Conservation (phyloP, 176 grass and related monocot species). For the Musa schizocarpa region DNA sequence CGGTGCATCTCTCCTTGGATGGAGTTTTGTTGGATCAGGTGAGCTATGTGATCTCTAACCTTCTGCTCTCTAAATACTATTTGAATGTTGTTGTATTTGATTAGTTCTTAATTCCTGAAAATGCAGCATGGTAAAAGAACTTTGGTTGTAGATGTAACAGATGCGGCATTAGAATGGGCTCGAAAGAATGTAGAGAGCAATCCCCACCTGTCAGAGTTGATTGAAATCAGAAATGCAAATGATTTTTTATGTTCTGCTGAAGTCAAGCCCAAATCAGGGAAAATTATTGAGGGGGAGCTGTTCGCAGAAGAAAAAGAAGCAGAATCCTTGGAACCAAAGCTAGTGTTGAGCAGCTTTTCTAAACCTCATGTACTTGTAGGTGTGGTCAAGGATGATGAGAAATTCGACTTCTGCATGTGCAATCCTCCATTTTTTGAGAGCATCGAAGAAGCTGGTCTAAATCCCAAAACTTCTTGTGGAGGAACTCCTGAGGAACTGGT, state of each 20-base stretch:
- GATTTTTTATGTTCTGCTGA: constrained; percentile 9
- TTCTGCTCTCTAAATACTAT: not conserved
- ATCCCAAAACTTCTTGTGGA: constrained; percentile 73
- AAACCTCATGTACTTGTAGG: constrained; percentile 43
- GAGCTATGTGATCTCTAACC: not conserved
- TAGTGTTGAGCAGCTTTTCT: not conserved
- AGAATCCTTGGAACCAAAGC: constrained; percentile 13
- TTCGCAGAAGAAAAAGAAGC: not conserved
- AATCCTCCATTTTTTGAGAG: constrained; percentile 96
- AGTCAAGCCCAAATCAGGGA: constrained; percentile 9
- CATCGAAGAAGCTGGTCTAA: constrained; percentile 71
- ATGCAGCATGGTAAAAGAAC: constrained; percentile 7
- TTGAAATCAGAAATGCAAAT: constrained; percentile 70
- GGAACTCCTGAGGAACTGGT: constrained; percentile 69
- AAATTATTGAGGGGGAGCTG: constrained; percentile 12
- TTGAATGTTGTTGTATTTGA: not conserved
- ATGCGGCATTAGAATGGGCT: constrained; percentile 84
- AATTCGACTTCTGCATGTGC: constrained; percentile 94
- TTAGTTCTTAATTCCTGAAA: not conserved
- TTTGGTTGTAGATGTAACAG: constrained; percentile 62
- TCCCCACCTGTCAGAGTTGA: constrained; percentile 51
- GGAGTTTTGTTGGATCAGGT: constrained; percentile 89
- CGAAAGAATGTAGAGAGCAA: constrained; percentile 84
- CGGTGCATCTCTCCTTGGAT: constrained; percentile 71
- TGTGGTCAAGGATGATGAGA: constrained; percentile 71